These are phyloP conservation scores for Thelonectria discophora DNA, from an alignment of 2,329 filamentous ascomycete species.

Conservation along the genomic window DNA sequence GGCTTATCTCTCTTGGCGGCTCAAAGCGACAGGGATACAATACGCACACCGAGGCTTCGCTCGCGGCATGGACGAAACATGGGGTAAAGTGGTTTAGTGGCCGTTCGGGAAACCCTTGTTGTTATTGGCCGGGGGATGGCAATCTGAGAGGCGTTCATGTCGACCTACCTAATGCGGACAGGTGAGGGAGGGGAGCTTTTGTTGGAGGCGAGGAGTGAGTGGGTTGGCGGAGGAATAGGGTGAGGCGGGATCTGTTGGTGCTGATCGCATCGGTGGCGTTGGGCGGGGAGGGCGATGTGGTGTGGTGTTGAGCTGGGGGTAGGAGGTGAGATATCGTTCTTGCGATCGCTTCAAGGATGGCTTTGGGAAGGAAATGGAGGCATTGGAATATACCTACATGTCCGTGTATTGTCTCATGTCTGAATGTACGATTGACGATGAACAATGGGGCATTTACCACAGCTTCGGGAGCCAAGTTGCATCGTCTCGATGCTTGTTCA, in stretches of 20 bases:
- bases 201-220: not conserved
- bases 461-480: not conserved
- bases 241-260: not conserved
- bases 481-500: not conserved
- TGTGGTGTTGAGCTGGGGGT: not conserved
- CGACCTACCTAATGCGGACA: constrained; percentile 10
- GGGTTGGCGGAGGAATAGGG: not conserved
- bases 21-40: constrained; percentile 5
- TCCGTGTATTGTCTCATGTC: not conserved
- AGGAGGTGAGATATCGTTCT: no score
- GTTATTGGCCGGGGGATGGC: not conserved
- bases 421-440: constrained; percentile 1
- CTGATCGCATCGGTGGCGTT: constrained; percentile 15
- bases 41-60: no score
- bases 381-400: no score
- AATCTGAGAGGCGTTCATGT: not conserved
- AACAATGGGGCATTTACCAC: constrained; percentile 3
- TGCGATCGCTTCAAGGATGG: no score
- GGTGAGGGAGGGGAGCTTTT: not conserved
- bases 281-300: constrained; percentile 4
- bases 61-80: constrained; percentile 4
- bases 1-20: constrained; percentile 16
- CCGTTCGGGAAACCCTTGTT: not conserved
- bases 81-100: not conserved
- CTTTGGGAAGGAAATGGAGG: no score